Conservation (phyloP, 768 basidiomycete species). For the Tylopilus balloui region DNA sequence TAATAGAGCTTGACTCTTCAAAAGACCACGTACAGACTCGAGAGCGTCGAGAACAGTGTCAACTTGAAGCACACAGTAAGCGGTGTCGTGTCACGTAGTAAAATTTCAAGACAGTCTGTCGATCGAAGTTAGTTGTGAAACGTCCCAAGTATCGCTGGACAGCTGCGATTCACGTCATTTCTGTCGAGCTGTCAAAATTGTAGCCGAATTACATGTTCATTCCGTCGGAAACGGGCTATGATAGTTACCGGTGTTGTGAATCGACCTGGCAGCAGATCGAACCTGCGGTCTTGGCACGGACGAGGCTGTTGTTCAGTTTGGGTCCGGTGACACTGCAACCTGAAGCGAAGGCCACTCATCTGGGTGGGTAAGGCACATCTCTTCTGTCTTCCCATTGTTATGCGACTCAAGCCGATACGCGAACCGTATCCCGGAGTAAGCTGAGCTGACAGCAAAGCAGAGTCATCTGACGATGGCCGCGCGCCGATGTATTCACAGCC, state of each 20-base stretch:
- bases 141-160: background rate
- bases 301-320: background rate
- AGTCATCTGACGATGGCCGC: too few species aligned
- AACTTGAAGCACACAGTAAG: too few species aligned
- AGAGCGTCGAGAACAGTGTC: too few species aligned
- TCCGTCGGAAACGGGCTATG: background rate
- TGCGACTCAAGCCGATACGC: too few species aligned
- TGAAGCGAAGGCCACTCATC: too few species aligned
- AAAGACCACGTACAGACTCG: conserved; percentile 3
- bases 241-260: background rate
- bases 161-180: background rate
- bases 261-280: background rate
- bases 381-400: too few species aligned
- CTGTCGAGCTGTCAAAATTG: background rate
- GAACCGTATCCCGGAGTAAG: too few species aligned
- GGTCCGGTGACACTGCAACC: too few species aligned
- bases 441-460: too few species aligned
- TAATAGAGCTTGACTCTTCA: background rate
- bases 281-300: background rate
- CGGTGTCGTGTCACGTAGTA: too few species aligned
- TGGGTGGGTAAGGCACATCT: too few species aligned
- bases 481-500: background rate
- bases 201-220: background rate
- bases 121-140: background rate
- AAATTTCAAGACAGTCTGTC: too few species aligned